Percentiles rank a stretch among this genome's conserved stretches.
Evolutionary conservation across 495 filamentous ascomycete genomes (phyloP).

Genomic region (Elaphomyces granulatus): DNA sequence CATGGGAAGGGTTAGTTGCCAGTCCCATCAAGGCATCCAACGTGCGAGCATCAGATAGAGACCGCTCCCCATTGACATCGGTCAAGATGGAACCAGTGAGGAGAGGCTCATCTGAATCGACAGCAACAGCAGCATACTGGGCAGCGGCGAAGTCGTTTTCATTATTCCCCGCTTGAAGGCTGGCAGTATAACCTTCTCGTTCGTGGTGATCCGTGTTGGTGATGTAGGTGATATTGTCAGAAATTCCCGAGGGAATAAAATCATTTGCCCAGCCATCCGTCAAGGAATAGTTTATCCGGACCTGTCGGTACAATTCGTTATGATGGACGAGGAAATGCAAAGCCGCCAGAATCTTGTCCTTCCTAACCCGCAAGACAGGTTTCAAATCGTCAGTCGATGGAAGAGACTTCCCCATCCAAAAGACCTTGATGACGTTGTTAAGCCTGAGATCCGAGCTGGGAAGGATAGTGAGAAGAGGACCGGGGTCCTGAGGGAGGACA

Average conservation of each 20-base stretch:
- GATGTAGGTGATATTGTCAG: neutral
- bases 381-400: neutral
- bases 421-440: neutral
- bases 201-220: neutral
- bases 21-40: slow-evolving; percentile 2
- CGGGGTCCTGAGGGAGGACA: neutral
- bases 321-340: slow-evolving; percentile 5
- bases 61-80: slow-evolving; percentile 10
- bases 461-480: neutral
- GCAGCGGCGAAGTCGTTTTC: slow-evolving; percentile 7
- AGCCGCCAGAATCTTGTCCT: slow-evolving; percentile 5
- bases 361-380: slow-evolving; percentile 4
- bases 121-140: no score
- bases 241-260: neutral
- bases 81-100: no score
- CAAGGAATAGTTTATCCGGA: slow-evolving; percentile 1
- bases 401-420: neutral
- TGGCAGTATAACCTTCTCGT: slow-evolving; percentile 6
- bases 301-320: slow-evolving; percentile 4
- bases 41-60: slow-evolving; percentile 4
- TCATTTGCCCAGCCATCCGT: neutral
- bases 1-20: no score
- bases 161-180: slow-evolving; percentile 3
- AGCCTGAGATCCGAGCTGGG: neutral
- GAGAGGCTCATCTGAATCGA: no score